Percentiles rank a stretch among this genome's conserved stretches.
phyloP scores from a whole-genome alignment of 768 basidiomycete genomes.

The Tricholoma bakamatsutake region DNA sequence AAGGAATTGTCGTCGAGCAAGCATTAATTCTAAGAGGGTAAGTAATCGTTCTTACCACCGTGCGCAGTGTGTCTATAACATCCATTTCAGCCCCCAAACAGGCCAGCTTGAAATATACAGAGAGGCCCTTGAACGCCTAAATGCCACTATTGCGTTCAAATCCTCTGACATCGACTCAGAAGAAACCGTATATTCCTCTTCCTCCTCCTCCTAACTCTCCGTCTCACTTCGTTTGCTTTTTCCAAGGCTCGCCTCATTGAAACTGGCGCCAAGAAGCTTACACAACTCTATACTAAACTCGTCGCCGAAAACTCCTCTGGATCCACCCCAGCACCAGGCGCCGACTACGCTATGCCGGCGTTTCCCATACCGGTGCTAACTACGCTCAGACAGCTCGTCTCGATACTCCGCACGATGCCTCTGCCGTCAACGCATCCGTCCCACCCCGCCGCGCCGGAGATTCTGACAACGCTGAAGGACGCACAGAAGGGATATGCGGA shows the following conservation, averaged over 20 bases:
- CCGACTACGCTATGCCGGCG: constrained; percentile 46
- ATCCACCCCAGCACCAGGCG: constrained; percentile 54
- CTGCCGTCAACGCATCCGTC: constrained; percentile 78
- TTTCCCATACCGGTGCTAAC: constrained; percentile 50
- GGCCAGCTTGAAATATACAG: constrained; percentile 61
- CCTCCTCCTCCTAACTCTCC: not conserved
- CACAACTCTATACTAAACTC: constrained; percentile 78
- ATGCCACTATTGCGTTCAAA: constrained; percentile 76
- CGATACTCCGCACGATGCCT: constrained; percentile 66
- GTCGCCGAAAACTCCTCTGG: constrained; percentile 86
- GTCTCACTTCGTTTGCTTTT: not conserved
- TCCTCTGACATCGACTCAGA: constrained; percentile 47
- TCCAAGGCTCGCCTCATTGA: constrained; percentile 67
- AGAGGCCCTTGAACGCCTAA: constrained; percentile 70
- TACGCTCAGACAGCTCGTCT: constrained; percentile 57
- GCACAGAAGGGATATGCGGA: constrained; percentile 81
- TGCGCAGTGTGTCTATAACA: not conserved
- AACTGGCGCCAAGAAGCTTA: constrained; percentile 77
- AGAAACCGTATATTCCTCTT: constrained; percentile 39
- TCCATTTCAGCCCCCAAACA: constrained; percentile 55
- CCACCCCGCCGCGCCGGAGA: constrained; percentile 66
- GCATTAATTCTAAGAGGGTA: constrained; percentile 75
- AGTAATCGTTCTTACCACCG: constrained; percentile 13
- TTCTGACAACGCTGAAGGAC: constrained; percentile 61
- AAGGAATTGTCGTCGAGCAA: constrained; percentile 73